A percentile compares a stretch with the other conserved stretches of the same genome.
Evolutionary conservation across 2,329 filamentous ascomycete genomes (phyloP).

Genomic region (Lasiodiplodia sp.): DNA sequence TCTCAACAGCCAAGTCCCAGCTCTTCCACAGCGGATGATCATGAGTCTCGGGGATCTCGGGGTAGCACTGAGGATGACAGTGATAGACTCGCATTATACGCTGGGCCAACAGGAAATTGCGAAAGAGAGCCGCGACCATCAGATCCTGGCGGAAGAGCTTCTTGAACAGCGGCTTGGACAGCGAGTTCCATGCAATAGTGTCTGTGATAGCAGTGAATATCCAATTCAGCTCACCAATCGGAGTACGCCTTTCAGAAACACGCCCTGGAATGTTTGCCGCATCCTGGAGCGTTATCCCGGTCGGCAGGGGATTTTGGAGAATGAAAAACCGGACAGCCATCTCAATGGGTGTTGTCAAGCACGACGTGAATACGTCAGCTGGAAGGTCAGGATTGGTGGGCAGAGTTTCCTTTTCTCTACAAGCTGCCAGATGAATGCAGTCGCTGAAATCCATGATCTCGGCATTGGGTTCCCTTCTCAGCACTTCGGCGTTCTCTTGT

Average conservation of each 20-base stretch:
- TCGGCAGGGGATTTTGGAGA: constrained; percentile 80
- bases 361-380: constrained; percentile 94
- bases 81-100: constrained; percentile 96
- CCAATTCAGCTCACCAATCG: constrained; percentile 96
- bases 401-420: constrained; percentile 86
- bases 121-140: constrained; percentile 97
- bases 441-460: constrained; percentile 73
- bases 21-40: constrained; percentile 96
- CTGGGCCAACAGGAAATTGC: constrained; percentile 94
- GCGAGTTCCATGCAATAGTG: constrained; percentile 96
- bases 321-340: constrained; percentile 98
- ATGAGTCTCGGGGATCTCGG: constrained; percentile 90
- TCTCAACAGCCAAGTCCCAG: constrained; percentile 96
- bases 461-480: constrained; percentile 75
- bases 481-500: constrained; percentile 80
- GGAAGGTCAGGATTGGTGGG: constrained; percentile 94
- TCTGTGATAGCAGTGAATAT: constrained; percentile 99
- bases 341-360: constrained; percentile 94
- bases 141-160: constrained; percentile 97
- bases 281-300: constrained; percentile 75
- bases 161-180: constrained; percentile 89
- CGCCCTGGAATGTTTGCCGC: constrained; percentile 90
- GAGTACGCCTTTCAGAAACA: constrained; percentile 90
- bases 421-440: constrained; percentile 92
- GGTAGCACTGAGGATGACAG: constrained; percentile 92